These are phyloP conservation scores for Sporothrix sp. DNA, from an alignment of 2,329 filamentous ascomycete species.

Conservation along the genomic window DNA sequence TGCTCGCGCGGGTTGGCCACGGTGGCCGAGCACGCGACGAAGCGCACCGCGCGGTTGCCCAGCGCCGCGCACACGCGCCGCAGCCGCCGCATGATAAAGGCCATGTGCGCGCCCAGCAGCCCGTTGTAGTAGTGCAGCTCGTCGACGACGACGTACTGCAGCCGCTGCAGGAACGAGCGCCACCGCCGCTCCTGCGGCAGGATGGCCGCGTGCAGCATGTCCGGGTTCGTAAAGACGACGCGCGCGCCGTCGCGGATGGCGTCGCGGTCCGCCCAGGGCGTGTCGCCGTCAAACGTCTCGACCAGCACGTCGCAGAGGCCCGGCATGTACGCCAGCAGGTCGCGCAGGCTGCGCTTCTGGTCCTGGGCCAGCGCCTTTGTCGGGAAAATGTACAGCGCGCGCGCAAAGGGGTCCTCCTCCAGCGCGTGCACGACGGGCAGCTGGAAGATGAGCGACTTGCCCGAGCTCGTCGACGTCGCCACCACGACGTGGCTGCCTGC, in stretches of 20 bases:
- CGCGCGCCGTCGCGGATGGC: slow-evolving; percentile 76
- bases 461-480: slow-evolving; percentile 89
- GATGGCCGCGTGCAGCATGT: slow-evolving; percentile 94
- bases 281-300: slow-evolving; percentile 95
- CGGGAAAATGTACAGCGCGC: slow-evolving; percentile 96
- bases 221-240: slow-evolving; percentile 95
- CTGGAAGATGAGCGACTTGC: slow-evolving; percentile 97
- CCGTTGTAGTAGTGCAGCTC: slow-evolving; percentile 97
- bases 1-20: slow-evolving; percentile 87
- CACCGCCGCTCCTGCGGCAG: slow-evolving; percentile 84
- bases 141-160: slow-evolving; percentile 83
- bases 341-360: slow-evolving; percentile 77
- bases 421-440: slow-evolving; percentile 81
- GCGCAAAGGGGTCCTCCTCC: slow-evolving; percentile 63
- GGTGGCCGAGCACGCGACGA: slow-evolving; percentile 93
- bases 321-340: slow-evolving; percentile 72
- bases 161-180: slow-evolving; percentile 75
- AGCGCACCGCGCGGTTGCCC: slow-evolving; percentile 75
- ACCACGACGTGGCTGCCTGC: slow-evolving; percentile 82
- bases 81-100: slow-evolving; percentile 85
- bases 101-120: slow-evolving; percentile 85
- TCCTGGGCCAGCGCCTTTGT: slow-evolving; percentile 96
- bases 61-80: slow-evolving; percentile 81
- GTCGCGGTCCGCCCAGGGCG: slow-evolving; percentile 68
- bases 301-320: slow-evolving; percentile 66